Percentiles rank a stretch among this genome's conserved stretches.
Conservation (phyloP, 2,329 filamentous ascomycete species). For the Fusarium papillatum region DNA sequence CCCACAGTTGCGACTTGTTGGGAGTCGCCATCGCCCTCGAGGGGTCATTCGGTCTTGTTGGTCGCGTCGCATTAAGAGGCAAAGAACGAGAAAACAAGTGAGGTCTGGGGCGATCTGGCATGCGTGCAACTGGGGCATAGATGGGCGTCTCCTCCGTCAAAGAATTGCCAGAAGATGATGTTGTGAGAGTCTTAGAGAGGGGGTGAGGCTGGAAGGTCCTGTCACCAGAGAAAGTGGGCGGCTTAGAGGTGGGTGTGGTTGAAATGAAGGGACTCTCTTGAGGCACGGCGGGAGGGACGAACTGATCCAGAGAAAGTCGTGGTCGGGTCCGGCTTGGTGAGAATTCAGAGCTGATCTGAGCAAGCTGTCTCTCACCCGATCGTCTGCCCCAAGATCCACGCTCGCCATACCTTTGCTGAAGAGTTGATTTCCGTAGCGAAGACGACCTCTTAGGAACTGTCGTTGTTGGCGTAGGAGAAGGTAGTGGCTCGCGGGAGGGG, state of each 20-base stretch:
- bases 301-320: constrained; percentile 85
- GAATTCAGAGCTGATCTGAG: constrained; percentile 65
- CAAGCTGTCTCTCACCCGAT: constrained; percentile 68
- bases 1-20: constrained; percentile 68
- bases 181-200: constrained; percentile 87
- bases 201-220: constrained; percentile 78
- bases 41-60: constrained; percentile 49
- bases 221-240: constrained; percentile 58
- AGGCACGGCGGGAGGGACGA: constrained; percentile 71
- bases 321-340: constrained; percentile 74
- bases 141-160: constrained; percentile 75
- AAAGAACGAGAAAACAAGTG: constrained; percentile 55
- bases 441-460: constrained; percentile 78
- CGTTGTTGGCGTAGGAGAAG: constrained; percentile 61
- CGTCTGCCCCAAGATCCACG: constrained; percentile 74
- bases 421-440: constrained; percentile 86
- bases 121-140: constrained; percentile 47
- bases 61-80: constrained; percentile 54
- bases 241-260: constrained; percentile 64
- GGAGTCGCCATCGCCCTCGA: constrained; percentile 59
- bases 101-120: constrained; percentile 43
- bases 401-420: constrained; percentile 85
- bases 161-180: constrained; percentile 87
- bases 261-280: constrained; percentile 76
- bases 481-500: constrained; percentile 54